Percentiles rank a stretch among this genome's conserved stretches.
phyloP scores from a whole-genome alignment of 116 monocot genomes.

The Dioscorea cayenensis region DNA sequence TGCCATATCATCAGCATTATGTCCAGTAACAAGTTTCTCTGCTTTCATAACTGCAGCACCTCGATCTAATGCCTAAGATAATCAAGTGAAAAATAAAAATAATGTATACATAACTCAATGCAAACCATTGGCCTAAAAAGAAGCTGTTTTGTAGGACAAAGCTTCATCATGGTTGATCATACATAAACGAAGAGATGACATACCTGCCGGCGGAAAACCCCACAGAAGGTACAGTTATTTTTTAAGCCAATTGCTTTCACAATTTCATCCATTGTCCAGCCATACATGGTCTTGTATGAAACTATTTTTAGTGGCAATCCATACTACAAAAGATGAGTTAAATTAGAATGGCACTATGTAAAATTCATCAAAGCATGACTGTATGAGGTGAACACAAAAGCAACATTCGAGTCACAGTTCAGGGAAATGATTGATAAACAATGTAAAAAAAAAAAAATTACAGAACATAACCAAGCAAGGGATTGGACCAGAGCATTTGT shows the following conservation, averaged over 20 bases:
- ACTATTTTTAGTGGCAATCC: constrained; percentile 91
- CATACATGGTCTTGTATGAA: constrained; percentile 95
- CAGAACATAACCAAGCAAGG: too few relatives aligned
- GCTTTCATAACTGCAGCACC: constrained; percentile 85
- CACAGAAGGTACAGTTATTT: constrained; percentile 99
- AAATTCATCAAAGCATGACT: neutral
- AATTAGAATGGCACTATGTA: neutral
- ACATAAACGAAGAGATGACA: constrained; percentile 1
- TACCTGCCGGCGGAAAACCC: constrained; percentile 99
- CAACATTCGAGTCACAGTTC: too few relatives aligned
- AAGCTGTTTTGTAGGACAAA: neutral
- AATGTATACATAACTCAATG: too few relatives aligned
- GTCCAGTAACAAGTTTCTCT: constrained; percentile 96
- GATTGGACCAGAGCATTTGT: too few relatives aligned
- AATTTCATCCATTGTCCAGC: constrained; percentile 99
- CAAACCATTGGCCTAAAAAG: neutral
- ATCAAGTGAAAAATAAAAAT: neutral
- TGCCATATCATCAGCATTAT: constrained; percentile 99
- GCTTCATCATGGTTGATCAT: neutral
- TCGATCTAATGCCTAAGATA: constrained; percentile 76
- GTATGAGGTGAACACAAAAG: neutral
- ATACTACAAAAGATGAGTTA: constrained; percentile 38
- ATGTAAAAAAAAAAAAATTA: too few relatives aligned
- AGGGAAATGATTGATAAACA: too few relatives aligned
- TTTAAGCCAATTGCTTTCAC: constrained; percentile 93